Evolutionary conservation across 495 filamentous ascomycete species (phyloP).

Genomic region (Penicillium manginii): DNA sequence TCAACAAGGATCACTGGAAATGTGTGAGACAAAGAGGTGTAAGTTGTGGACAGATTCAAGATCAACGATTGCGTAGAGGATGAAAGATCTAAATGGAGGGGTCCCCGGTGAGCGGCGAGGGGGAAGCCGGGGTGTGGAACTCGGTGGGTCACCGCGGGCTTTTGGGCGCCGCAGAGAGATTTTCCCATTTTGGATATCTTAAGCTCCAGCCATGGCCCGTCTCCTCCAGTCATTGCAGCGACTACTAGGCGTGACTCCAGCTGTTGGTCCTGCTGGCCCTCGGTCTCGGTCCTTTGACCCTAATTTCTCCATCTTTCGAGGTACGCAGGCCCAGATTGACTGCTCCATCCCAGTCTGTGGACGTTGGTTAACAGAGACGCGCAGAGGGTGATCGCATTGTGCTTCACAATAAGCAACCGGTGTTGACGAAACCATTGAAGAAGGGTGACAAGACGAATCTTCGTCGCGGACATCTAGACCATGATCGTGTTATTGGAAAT

Average conservation of each 20-base stretch:
- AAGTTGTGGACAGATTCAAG: constrained; percentile 2
- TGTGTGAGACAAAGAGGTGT: not conserved
- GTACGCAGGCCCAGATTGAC: constrained; percentile 21
- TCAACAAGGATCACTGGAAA: not conserved
- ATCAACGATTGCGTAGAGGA: not conserved
- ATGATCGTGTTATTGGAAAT: constrained; percentile 67
- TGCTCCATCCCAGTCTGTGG: not conserved
- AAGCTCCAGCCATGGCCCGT: constrained; percentile 42
- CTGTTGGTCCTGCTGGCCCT: constrained; percentile 17
- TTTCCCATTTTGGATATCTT: constrained; percentile 19
- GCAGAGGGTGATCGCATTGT: constrained; percentile 64
- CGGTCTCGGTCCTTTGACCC: constrained; percentile 40
- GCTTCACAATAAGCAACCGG: constrained; percentile 52
- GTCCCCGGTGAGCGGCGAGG: constrained; percentile 20
- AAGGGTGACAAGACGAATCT: constrained; percentile 47
- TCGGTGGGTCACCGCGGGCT: constrained; percentile 20
- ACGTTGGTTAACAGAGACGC: constrained; percentile 9
- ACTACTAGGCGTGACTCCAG: constrained; percentile 33
- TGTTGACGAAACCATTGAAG: constrained; percentile 55
- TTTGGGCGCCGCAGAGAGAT: constrained; percentile 13
- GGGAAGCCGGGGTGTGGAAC: constrained; percentile 24
- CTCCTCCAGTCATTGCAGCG: constrained; percentile 41
- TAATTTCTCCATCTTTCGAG: constrained; percentile 46
- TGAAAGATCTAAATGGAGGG: constrained; percentile 15
- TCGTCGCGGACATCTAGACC: constrained; percentile 54